Conservation (phyloP, 2,329 filamentous ascomycete genomes). For the Hymenoscyphus salicellus region DNA sequence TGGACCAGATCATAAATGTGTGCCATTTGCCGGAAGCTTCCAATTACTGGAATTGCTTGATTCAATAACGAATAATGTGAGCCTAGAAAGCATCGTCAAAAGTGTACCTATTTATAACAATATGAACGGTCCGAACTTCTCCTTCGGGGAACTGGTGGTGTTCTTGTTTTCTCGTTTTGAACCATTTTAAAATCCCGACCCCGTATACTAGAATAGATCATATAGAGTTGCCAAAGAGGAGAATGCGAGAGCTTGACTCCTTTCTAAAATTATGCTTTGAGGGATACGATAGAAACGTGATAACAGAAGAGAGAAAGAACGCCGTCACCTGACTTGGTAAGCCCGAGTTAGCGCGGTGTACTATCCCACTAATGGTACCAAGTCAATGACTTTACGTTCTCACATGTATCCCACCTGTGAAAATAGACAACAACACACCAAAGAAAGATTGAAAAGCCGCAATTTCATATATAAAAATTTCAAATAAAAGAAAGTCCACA, state of each 20-base stretch:
- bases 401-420: neutral
- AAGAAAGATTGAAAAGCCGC: neutral
- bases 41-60: neutral
- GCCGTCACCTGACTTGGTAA: neutral
- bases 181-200: neutral
- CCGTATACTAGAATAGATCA: neutral
- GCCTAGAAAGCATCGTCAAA: neutral
- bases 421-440: neutral
- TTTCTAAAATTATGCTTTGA: neutral
- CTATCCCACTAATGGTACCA: neutral
- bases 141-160: neutral
- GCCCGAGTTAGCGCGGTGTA: neutral
- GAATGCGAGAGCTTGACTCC: too few relatives aligned
- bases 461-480: neutral
- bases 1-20: neutral
- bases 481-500: conserved; percentile 5
- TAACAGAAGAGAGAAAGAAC: neutral
- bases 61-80: neutral
- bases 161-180: neutral
- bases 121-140: neutral
- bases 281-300: neutral
- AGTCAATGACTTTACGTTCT: neutral
- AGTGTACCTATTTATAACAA: neutral
- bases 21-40: neutral
- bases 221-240: neutral